These are phyloP conservation scores for Fusarium sp. DNA, from an alignment of 2,329 filamentous ascomycete genomes.

Conservation along the genomic window DNA sequence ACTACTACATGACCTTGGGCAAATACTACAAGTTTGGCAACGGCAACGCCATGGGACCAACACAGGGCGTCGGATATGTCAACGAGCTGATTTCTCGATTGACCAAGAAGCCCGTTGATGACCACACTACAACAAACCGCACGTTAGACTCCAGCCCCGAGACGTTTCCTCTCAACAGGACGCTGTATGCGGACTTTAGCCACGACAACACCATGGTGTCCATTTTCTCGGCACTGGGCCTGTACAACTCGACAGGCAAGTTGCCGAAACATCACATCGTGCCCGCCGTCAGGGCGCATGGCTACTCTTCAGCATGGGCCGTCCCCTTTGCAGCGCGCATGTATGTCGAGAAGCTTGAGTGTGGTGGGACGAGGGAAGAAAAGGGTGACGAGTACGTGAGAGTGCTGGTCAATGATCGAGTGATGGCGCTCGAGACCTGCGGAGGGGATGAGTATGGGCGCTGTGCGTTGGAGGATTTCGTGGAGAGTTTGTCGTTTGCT, in stretches of 20 bases:
- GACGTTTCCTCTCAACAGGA: slow-evolving; percentile 76
- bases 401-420: slow-evolving; percentile 83
- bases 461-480: slow-evolving; percentile 74
- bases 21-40: slow-evolving; percentile 86
- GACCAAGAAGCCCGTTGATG: slow-evolving; percentile 72
- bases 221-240: slow-evolving; percentile 78
- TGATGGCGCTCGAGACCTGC: slow-evolving; percentile 76
- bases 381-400: slow-evolving; percentile 79
- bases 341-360: slow-evolving; percentile 89
- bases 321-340: slow-evolving; percentile 84
- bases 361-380: slow-evolving; percentile 66
- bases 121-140: slow-evolving; percentile 78
- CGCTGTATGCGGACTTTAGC: slow-evolving; percentile 87
- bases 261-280: slow-evolving; percentile 62
- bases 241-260: slow-evolving; percentile 73
- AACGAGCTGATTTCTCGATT: slow-evolving; percentile 89
- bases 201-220: slow-evolving; percentile 89
- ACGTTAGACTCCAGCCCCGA: slow-evolving; percentile 73
- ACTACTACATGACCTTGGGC: slow-evolving; percentile 80
- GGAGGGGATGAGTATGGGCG: slow-evolving; percentile 73
- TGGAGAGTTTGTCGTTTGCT: slow-evolving; percentile 80
- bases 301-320: slow-evolving; percentile 79
- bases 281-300: slow-evolving; percentile 63
- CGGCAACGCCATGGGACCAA: slow-evolving; percentile 81
- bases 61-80: slow-evolving; percentile 86